These are phyloP conservation scores for Moesziomyces globuligerus DNA, from an alignment of 1,284 basidiomycete species.

Conservation along the genomic window DNA sequence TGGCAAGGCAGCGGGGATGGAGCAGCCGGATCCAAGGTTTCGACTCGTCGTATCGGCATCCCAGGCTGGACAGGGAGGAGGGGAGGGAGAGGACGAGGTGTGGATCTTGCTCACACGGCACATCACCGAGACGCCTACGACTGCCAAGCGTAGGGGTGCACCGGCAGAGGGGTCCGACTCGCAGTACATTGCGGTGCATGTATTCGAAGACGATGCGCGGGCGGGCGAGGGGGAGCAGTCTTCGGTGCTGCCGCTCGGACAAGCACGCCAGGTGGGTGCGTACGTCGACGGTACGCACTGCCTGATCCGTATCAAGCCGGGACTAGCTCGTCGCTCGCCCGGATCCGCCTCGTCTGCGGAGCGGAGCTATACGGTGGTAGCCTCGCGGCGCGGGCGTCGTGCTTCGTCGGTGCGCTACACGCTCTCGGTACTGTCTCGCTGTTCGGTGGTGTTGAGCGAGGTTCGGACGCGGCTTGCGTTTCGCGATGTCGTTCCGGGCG, in stretches of 20 bases:
- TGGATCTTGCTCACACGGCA: slow-evolving; percentile 87
- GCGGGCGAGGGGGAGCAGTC: background rate
- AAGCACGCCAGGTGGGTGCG: slow-evolving; percentile 68
- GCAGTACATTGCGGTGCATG: slow-evolving; percentile 80
- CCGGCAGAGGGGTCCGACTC: too few relatives aligned
- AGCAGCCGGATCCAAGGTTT: slow-evolving; percentile 46
- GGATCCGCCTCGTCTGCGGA: background rate
- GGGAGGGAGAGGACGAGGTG: slow-evolving; percentile 69
- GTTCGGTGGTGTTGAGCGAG: slow-evolving; percentile 25
- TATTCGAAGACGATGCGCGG: slow-evolving; percentile 64
- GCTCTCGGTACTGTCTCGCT: slow-evolving; percentile 70
- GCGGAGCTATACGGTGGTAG: slow-evolving; percentile 49
- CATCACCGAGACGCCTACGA: slow-evolving; percentile 59
- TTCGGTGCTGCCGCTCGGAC: slow-evolving; percentile 10
- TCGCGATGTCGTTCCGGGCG: slow-evolving; percentile 35
- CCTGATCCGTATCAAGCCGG: slow-evolving; percentile 70
- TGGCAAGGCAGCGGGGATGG: slow-evolving; percentile 1
- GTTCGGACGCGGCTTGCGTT: slow-evolving; percentile 37
- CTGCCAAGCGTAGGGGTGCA: slow-evolving; percentile 40
- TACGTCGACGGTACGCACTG: slow-evolving; percentile 83
- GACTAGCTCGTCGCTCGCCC: background rate
- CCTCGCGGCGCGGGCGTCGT: slow-evolving; percentile 53
- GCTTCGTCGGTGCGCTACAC: slow-evolving; percentile 70
- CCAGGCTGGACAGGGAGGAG: background rate
- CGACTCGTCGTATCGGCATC: slow-evolving; percentile 19